phyloP scores from a whole-genome alignment of 257 asterid genomes.

The Rhazya stricta region DNA sequence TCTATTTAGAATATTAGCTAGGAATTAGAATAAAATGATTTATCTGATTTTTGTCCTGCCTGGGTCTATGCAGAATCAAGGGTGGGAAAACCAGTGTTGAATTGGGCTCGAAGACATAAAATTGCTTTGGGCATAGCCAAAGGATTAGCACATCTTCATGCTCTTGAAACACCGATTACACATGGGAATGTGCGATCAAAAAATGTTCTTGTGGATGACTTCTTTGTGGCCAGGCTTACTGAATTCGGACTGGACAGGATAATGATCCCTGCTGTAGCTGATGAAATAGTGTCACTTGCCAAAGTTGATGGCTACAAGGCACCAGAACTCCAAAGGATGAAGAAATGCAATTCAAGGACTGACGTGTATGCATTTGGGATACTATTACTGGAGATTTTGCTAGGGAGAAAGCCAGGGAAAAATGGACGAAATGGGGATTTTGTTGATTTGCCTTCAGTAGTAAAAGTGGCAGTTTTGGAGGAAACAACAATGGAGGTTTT shows the following conservation, averaged over 20 bases:
- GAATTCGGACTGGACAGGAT: constrained; percentile 90
- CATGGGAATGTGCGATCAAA: constrained; percentile 88
- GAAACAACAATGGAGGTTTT: constrained; percentile 97
- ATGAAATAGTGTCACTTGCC: constrained; percentile 64
- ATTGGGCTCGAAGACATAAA: constrained; percentile 94
- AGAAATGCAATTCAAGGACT: constrained; percentile 72
- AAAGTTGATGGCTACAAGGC: constrained; percentile 89
- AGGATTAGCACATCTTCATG: constrained; percentile 88
- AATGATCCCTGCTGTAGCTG: constrained; percentile 79
- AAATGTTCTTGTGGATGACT: constrained; percentile 79
- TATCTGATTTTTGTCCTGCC: constrained; percentile 3
- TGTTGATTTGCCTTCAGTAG: constrained; percentile 78
- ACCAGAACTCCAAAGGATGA: constrained; percentile 93
- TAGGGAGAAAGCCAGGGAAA: constrained; percentile 76
- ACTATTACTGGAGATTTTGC: constrained; percentile 72
- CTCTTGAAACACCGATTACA: constrained; percentile 76
- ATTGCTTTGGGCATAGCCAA: constrained; percentile 80
- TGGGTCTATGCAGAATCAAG: constrained; percentile 56
- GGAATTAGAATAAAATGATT: constrained; percentile 2
- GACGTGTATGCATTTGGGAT: constrained; percentile 93
- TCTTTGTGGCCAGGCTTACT: constrained; percentile 63
- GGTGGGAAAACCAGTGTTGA: constrained; percentile 78
- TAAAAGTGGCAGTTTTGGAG: constrained; percentile 93
- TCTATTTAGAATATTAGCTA: background rate
- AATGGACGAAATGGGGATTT: constrained; percentile 63